Percentiles rank a stretch among this genome's conserved stretches.
These are phyloP conservation scores for Pestalotiopsis fici DNA, from an alignment of 2,329 filamentous ascomycete genomes.

Conservation along the genomic window DNA sequence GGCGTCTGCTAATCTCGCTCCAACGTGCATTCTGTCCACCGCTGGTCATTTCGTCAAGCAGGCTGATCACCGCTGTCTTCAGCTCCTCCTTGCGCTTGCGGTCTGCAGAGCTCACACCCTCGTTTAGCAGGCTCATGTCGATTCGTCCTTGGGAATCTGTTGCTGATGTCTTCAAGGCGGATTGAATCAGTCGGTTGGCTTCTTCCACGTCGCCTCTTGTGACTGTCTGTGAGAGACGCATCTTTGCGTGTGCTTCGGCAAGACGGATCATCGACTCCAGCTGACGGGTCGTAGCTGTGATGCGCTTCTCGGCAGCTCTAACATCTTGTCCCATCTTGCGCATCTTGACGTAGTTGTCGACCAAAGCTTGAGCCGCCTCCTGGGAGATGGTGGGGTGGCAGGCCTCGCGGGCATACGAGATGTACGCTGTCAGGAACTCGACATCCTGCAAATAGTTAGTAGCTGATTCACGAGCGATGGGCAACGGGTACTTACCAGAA, in stretches of 20 bases:
- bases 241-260: conserved; percentile 94
- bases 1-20: conserved; percentile 72
- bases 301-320: conserved; percentile 87
- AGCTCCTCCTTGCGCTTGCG: conserved; percentile 80
- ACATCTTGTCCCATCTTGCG: conserved; percentile 88
- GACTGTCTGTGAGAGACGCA: conserved; percentile 80
- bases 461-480: background rate
- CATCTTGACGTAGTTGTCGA: conserved; percentile 90
- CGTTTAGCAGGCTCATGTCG: conserved; percentile 93
- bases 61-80: conserved; percentile 72
- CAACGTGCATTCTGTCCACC: conserved; percentile 70
- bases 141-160: conserved; percentile 92
- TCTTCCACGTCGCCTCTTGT: conserved; percentile 83
- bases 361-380: conserved; percentile 80
- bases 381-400: conserved; percentile 81
- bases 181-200: conserved; percentile 89
- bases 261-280: conserved; percentile 98
- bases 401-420: conserved; percentile 89
- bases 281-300: conserved; percentile 95
- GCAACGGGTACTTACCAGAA: conserved; percentile 63
- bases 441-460: conserved; percentile 63
- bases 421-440: conserved; percentile 95
- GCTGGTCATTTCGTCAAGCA: conserved; percentile 80
- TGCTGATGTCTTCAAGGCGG: conserved; percentile 93
- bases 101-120: conserved; percentile 90